Evolutionary conservation across 2,329 filamentous ascomycete genomes (phyloP).

Genomic region (Mycocentrospora acerina): DNA sequence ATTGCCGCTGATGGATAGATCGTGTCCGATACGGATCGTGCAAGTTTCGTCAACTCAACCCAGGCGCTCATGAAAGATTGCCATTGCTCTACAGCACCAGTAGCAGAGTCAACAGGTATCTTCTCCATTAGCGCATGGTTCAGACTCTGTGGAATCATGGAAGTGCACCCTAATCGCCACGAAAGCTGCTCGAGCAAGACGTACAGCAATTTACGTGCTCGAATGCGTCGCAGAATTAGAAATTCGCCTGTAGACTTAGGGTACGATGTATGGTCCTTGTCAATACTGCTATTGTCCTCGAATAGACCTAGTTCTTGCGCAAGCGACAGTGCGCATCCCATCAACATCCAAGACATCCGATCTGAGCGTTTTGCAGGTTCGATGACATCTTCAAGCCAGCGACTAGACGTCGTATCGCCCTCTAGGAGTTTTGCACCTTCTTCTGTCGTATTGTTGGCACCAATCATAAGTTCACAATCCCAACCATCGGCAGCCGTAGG

Average conservation of each 20-base stretch:
- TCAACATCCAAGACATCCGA: conserved; percentile 62
- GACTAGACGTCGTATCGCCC: conserved; percentile 40
- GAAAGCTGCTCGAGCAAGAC: conserved; percentile 56
- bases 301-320: conserved; percentile 57
- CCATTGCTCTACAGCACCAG: conserved; percentile 49
- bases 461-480: conserved; percentile 56
- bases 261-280: conserved; percentile 39
- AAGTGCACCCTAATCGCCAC: conserved; percentile 54
- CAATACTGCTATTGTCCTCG: conserved; percentile 42
- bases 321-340: conserved; percentile 56
- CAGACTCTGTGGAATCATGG: conserved; percentile 52
- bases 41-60: conserved; percentile 47
- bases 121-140: conserved; percentile 44
- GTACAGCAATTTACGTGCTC: conserved; percentile 39
- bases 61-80: conserved; percentile 55
- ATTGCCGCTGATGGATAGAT: conserved; percentile 51
- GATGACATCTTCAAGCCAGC: conserved; percentile 57
- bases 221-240: conserved; percentile 33
- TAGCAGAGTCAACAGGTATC: conserved; percentile 41
- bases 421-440: conserved; percentile 37
- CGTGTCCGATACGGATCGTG: conserved; percentile 56
- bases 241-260: conserved; percentile 34
- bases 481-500: conserved; percentile 57
- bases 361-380: conserved; percentile 57
- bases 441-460: conserved; percentile 42